Evolutionary conservation across 2,329 filamentous ascomycete species (phyloP).

Genomic region (Sporothrix schenckii): DNA sequence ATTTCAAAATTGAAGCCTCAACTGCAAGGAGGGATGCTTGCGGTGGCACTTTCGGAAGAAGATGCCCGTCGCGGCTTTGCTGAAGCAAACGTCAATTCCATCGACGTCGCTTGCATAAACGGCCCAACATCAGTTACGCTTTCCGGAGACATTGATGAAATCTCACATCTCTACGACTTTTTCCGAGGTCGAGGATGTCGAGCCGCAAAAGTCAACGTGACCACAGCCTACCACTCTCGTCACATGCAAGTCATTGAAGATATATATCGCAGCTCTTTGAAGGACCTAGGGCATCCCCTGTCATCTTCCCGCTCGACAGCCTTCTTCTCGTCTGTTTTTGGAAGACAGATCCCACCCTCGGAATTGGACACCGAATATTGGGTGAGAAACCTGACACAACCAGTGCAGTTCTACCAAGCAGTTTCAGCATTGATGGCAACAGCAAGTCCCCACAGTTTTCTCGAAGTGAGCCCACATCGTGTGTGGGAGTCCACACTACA

Average conservation of each 20-base stretch:
- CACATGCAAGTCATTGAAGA: slow-evolving; percentile 39
- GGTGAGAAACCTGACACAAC: slow-evolving; percentile 44
- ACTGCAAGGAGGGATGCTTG: slow-evolving; percentile 52
- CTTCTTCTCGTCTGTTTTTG: slow-evolving; percentile 39
- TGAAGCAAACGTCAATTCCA: slow-evolving; percentile 35
- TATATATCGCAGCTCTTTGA: slow-evolving; percentile 35
- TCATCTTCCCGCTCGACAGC: background rate
- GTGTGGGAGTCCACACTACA: slow-evolving; percentile 34
- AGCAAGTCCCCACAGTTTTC: slow-evolving; percentile 27
- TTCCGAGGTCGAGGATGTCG: slow-evolving; percentile 32
- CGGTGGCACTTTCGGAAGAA: slow-evolving; percentile 46
- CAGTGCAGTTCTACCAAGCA: slow-evolving; percentile 43
- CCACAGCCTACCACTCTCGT: slow-evolving; percentile 41
- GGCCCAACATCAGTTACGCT: slow-evolving; percentile 45
- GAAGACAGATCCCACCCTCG: slow-evolving; percentile 19
- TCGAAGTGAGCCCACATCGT: slow-evolving; percentile 36
- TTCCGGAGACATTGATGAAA: slow-evolving; percentile 38
- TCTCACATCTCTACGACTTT: slow-evolving; percentile 29
- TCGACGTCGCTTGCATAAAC: slow-evolving; percentile 44
- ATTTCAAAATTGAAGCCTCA: slow-evolving; percentile 34
- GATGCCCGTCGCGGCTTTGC: slow-evolving; percentile 42
- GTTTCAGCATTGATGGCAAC: slow-evolving; percentile 34
- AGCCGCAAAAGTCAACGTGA: slow-evolving; percentile 36
- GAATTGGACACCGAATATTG: slow-evolving; percentile 40
- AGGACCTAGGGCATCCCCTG: background rate